Evolutionary conservation across 306 rosid genomes (phyloP).

Genomic region (Lathyrus tuberosus): DNA sequence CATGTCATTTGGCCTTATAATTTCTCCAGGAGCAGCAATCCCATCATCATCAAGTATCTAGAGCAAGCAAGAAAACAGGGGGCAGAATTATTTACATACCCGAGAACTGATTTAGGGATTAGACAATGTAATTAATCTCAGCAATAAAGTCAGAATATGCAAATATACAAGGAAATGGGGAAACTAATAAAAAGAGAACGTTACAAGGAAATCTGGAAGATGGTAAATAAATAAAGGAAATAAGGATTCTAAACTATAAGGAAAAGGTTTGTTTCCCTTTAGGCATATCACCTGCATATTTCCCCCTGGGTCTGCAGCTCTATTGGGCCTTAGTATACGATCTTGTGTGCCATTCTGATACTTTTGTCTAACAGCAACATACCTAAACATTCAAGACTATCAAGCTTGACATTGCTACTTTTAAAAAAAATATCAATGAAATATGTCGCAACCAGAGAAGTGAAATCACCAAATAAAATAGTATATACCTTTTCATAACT

Average conservation of each 20-base stretch:
- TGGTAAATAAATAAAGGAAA: conserved; percentile 23
- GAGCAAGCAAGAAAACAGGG: conserved; percentile 33
- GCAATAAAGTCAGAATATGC: neutral
- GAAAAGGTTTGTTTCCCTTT: neutral
- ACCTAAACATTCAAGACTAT: conserved; percentile 53
- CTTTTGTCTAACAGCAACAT: conserved; percentile 56
- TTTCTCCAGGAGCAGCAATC: conserved; percentile 93
- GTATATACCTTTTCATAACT: conserved; percentile 72
- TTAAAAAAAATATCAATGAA: conserved; percentile 28
- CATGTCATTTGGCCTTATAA: conserved; percentile 64
- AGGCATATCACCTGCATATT: conserved; percentile 63
- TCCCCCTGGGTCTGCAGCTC: conserved; percentile 47
- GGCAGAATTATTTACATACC: neutral
- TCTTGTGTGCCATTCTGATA: conserved; percentile 65
- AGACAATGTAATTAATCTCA: neutral
- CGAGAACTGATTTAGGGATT: neutral
- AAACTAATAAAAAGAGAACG: neutral
- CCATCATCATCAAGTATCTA: conserved; percentile 93
- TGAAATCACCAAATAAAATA: conserved; percentile 37
- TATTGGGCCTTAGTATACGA: conserved; percentile 70
- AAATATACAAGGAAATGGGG: neutral
- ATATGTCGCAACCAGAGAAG: conserved; percentile 31
- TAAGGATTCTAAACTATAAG: neutral
- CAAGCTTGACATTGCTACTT: conserved; percentile 17
- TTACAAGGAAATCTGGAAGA: neutral